Base-by-base conservation (phyloP, 345 rosid genomes). In the Geranium rotundifolium region DNA sequence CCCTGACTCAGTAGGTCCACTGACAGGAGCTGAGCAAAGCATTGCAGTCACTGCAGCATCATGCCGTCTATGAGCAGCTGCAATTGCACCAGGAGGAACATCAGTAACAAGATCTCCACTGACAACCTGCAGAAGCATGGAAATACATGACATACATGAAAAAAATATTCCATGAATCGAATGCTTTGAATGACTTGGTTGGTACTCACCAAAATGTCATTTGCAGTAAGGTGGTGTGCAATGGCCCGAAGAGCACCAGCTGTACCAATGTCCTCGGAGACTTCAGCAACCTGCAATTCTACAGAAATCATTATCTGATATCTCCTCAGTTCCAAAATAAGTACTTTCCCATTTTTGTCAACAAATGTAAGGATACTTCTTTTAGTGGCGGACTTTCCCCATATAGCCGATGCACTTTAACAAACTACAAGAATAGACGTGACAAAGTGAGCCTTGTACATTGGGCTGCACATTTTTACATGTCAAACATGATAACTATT, bases 71-170 rank as follows among this genome's bases (percentile, higher is more conserved):
- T 93, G 99, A 70, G 88, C 81, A 69, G 97, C 96, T 0, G 89
- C 91, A 52, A 89, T 85, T 57, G 91, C 89, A 73, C 97, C 96
- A 67, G 82, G 95, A 77, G 95, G 78, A 82, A 93, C 86, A 79
- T 93, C 99, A 74, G 97, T 85, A 75, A 93, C 90, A 77, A 93
- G 89, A 81, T 93, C 99, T 71, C 97, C 99, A 76, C 96, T 89
- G 69, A 93, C 79, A 20, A 89, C 91, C 97, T 93, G 84, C 69
- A 61, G 62, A 72, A 71, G 62, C 54, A 69, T 69, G 63, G 27
- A 58, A 8, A 65, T 23, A 41, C 27, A 17, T 4, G 15, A 27
- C 39, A 5, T 23, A 58, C 23, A 18, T 29, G 6, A 5, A n/a
- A 23, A 18, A 23, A 23, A 41, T 49, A 59, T 31, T 5, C 19